These are phyloP conservation scores for Salmacisia buchloeana DNA, from an alignment of 1,284 basidiomycete genomes.

Conservation along the genomic window DNA sequence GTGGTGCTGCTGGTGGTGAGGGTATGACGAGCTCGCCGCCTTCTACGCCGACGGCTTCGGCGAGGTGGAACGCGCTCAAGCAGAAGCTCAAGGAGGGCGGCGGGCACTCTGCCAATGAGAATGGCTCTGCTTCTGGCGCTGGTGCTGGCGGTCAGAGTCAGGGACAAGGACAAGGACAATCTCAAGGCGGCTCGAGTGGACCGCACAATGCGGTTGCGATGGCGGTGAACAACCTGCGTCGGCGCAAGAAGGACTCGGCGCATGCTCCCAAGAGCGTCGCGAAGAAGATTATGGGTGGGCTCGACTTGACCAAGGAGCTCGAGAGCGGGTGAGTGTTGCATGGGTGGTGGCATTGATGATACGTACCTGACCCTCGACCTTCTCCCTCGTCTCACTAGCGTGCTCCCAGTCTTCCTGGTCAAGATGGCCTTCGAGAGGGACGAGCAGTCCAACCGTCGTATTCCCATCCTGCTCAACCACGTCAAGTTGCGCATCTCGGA, in stretches of 20 bases:
- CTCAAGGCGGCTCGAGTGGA: no score
- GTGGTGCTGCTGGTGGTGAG: no score
- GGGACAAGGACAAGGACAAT: no score
- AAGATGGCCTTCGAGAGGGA: conserved; percentile 87
- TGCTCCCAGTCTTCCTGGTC: conserved; percentile 51
- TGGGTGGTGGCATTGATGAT: not conserved
- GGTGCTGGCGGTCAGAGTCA: no score
- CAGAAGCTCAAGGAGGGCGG: no score
- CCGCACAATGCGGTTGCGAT: not conserved
- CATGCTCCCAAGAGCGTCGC: not conserved
- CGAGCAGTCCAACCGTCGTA: conserved; percentile 73
- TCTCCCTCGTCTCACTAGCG: conserved; percentile 11
- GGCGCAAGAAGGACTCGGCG: not conserved
- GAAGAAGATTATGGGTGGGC: not conserved
- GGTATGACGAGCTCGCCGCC: no score
- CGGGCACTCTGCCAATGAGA: no score
- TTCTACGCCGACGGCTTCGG: no score
- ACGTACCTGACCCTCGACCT: not conserved
- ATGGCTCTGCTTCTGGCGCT: no score
- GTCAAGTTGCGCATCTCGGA: conserved; percentile 77
- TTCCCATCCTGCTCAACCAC: conserved; percentile 81
- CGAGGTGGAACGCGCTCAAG: no score
- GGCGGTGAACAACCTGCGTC: not conserved
- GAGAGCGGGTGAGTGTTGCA: not conserved
- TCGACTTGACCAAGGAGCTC: conserved; percentile 9